A percentile compares a stretch with the other conserved stretches of the same genome.
phyloP scores from a whole-genome alignment of 352 stramenopile species.

The Phytophthora ohioensis region DNA sequence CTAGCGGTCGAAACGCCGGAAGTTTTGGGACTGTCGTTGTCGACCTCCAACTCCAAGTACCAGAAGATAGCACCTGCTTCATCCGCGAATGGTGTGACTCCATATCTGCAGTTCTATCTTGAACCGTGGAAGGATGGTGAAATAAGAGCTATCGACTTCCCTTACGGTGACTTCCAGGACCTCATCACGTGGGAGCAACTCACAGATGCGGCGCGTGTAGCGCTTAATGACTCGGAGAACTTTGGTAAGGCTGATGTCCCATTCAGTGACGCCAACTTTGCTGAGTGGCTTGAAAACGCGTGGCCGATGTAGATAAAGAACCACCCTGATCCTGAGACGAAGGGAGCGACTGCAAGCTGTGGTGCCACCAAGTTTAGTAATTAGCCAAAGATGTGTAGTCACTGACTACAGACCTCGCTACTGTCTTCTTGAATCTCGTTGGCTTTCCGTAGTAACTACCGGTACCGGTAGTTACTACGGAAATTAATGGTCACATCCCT shows the following conservation, averaged over 20 bases:
- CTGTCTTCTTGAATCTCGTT: too few species aligned
- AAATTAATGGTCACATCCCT: too few species aligned
- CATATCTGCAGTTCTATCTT: background rate
- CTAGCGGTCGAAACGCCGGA: slow-evolving; percentile 19
- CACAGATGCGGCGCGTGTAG: slow-evolving; percentile 14
- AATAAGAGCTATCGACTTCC: too few species aligned
- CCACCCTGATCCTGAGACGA: too few species aligned
- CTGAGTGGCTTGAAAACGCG: background rate
- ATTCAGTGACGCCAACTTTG: slow-evolving; percentile 26
- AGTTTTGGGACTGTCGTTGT: slow-evolving; percentile 4
- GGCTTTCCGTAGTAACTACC: too few species aligned
- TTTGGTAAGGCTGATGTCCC: slow-evolving; percentile 14
- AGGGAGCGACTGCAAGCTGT: too few species aligned
- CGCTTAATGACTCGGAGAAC: slow-evolving; percentile 22
- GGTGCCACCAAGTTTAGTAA: too few species aligned
- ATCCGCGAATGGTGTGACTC: slow-evolving; percentile 13
- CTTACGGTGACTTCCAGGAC: background rate
- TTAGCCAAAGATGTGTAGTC: too few species aligned
- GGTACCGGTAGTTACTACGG: too few species aligned
- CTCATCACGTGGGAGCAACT: slow-evolving; percentile 27
- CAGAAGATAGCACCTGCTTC: slow-evolving; percentile 5
- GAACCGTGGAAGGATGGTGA: slow-evolving; percentile 8
- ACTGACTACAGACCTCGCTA: too few species aligned
- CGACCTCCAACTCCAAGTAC: slow-evolving; percentile 27
- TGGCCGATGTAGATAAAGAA: background rate